Percentiles rank a stretch among this genome's conserved stretches.
phyloP scores from a whole-genome alignment of 1,284 basidiomycete species.

The Cryptococcus sp. region DNA sequence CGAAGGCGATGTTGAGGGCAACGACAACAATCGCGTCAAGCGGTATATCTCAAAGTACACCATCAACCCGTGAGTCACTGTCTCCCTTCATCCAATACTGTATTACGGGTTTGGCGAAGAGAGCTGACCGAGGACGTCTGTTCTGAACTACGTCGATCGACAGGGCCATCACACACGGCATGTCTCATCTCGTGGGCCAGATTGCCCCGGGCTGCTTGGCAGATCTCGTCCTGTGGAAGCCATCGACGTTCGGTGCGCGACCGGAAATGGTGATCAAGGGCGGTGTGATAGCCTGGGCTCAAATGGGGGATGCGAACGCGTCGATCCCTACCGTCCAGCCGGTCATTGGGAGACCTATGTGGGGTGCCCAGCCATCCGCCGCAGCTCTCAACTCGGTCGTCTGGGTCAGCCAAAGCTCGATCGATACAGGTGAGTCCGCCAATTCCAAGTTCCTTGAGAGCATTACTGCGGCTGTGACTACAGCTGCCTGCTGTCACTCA shows the following conservation, averaged over 20 bases:
- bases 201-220: conserved; percentile 81
- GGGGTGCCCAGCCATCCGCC: conserved; percentile 72
- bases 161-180: conserved; percentile 91
- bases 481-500: neutral
- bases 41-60: conserved; percentile 97
- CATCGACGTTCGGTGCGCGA: conserved; percentile 85
- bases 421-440: conserved; percentile 58
- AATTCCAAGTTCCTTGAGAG: neutral
- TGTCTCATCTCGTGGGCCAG: conserved; percentile 83
- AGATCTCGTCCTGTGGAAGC: conserved; percentile 93
- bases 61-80: conserved; percentile 80
- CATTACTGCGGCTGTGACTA: neutral
- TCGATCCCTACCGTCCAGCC: conserved; percentile 95
- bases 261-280: conserved; percentile 94
- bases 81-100: neutral
- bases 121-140: neutral
- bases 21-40: conserved; percentile 95
- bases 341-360: conserved; percentile 82
- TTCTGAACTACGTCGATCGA: neutral
- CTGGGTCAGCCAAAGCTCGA: conserved; percentile 79
- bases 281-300: conserved; percentile 85
- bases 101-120: neutral
- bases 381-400: conserved; percentile 78
- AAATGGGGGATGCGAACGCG: conserved; percentile 92
- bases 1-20: conserved; percentile 65